Evolutionary conservation across 2,329 filamentous ascomycete genomes (phyloP), one percentile per base, ranked within the genome.

Genomic region (Scytalidium sp.): DNA sequence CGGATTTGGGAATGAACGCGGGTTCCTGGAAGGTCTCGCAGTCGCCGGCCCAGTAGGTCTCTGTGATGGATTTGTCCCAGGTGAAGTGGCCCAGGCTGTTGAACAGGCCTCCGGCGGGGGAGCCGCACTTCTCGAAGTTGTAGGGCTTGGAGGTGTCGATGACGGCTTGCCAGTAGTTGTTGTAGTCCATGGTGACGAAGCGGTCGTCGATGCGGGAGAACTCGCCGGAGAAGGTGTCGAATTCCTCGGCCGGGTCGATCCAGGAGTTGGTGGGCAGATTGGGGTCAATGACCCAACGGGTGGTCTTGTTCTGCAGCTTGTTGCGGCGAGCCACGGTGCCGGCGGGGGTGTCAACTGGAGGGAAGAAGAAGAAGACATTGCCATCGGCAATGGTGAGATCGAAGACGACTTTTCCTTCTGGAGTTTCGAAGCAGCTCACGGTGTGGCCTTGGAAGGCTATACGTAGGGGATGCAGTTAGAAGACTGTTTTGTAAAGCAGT

Each of bases 361-460:
- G 58, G 39, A 57, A 59, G 43, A 53, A 60, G 46, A 54, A 59
- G 47, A 60, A 59, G 2, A 57, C 55, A 27, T 60, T 59, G 19
- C 52, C 52, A 42, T 52, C 49, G 5, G 55, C 55, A n/a, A 60
- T 43, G 11, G 53, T 55, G 6, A 57, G 23, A 44, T 58, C 56
- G 36, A 56, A 59, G 7, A 60, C 51, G 3, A 78, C 65, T 22
- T 75, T 64, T 1, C 74, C 73, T 5, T 72, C 65, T 2, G 69
- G 67, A 42, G 74, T 70, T 55, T 77, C 74, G 57, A 75, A 76
- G 51, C 72, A 75, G 8, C 73, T 72, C 1, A 72, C 73, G 15
- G 75, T 66, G 47, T 77, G 74, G 6, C 74, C 72, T 43, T 75
- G 73, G 55, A 75, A 75, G 0, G 60, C 73, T 71, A 7, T 43